Base-by-base conservation (phyloP, 441 rosid genomes). In the Syzygium syzygioides region DNA sequence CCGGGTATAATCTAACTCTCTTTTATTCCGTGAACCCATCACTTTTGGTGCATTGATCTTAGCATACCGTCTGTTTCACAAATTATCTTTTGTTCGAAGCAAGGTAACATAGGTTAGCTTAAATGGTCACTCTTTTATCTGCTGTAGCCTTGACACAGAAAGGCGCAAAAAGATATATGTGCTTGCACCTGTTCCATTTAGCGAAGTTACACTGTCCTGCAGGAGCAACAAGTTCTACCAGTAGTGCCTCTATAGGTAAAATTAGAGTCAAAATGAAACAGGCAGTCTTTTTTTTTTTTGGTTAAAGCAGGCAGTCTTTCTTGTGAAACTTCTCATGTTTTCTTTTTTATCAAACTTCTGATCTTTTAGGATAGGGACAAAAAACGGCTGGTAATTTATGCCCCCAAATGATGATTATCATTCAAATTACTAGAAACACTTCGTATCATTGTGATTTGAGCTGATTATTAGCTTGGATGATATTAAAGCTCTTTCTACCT, bases 1-100 rank as follows among this genome's bases (percentile, higher is more conserved):
- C 85, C 94, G 89, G 98, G 99, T 98, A 98, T 30, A 83, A 87
- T 85, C 89, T 79, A 41, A 34, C 34, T 32, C 60, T 59, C 83
- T 19, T 60, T 26, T 71, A 71, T 37, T 28, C 50, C 12, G 20
- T 71, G 9, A 37, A 37, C 83, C 83, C 37, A 10, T 28, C 83
- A 71, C 11, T 37, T 71, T 37, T 25, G 48, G n/a, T 37, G 3
- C 14, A 4, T 37, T 12, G 13, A 71, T 71, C 83, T 71, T 37
- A 71, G 28, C 17, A 1, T 37, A 37, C 83, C 25, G 28, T 71
- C 50, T 37, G n/a, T 71, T 71, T 71, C 83, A 37, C 83, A 71
- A 6, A 37, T 37, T 37, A 37, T 71, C 50, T 20, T 41, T 71
- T 37, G 80, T 71, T 37, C 37, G 83, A 71, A 37, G 83, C 52